Evolutionary conservation across 2,329 filamentous ascomycete species (phyloP).

Genomic region (Penicillium sp.): DNA sequence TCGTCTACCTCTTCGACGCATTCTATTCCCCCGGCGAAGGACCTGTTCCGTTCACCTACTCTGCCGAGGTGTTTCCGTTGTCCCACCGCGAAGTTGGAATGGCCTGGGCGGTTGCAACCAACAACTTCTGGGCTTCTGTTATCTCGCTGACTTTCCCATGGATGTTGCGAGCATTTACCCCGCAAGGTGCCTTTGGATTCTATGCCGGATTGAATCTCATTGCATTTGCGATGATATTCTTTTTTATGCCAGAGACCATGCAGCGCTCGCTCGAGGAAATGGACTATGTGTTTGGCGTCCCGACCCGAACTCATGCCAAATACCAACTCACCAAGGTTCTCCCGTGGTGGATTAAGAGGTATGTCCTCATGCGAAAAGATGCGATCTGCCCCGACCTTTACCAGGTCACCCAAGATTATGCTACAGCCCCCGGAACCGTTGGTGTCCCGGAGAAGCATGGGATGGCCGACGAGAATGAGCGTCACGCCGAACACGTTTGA

Average conservation of each 20-base stretch:
- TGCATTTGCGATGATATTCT: slow-evolving; percentile 59
- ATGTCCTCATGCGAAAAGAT: slow-evolving; percentile 53
- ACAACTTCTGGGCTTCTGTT: slow-evolving; percentile 45
- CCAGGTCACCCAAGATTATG: slow-evolving; percentile 11
- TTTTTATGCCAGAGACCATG: slow-evolving; percentile 55
- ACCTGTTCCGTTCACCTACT: slow-evolving; percentile 24
- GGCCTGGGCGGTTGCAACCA: slow-evolving; percentile 39
- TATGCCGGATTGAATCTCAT: slow-evolving; percentile 58
- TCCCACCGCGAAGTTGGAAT: slow-evolving; percentile 49
- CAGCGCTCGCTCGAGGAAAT: slow-evolving; percentile 55
- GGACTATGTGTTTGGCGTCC: slow-evolving; percentile 54
- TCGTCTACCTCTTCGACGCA: slow-evolving; percentile 64
- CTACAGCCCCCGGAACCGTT: background rate
- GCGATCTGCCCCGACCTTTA: slow-evolving; percentile 52
- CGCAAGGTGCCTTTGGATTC: slow-evolving; percentile 57
- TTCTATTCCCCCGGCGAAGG: slow-evolving; percentile 61
- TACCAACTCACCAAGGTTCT: slow-evolving; percentile 56
- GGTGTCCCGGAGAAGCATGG: background rate
- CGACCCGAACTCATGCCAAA: slow-evolving; percentile 52
- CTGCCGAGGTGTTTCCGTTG: slow-evolving; percentile 43
- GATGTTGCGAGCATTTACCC: slow-evolving; percentile 46
- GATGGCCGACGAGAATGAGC: background rate
- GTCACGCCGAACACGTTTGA: slow-evolving; percentile 1
- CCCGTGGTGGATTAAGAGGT: slow-evolving; percentile 61
- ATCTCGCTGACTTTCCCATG: slow-evolving; percentile 48